Evolutionary conservation across 176 grass and related monocot genomes (phyloP), one percentile per base, ranked within the genome.

Genomic region (Oryza longistaminata): DNA sequence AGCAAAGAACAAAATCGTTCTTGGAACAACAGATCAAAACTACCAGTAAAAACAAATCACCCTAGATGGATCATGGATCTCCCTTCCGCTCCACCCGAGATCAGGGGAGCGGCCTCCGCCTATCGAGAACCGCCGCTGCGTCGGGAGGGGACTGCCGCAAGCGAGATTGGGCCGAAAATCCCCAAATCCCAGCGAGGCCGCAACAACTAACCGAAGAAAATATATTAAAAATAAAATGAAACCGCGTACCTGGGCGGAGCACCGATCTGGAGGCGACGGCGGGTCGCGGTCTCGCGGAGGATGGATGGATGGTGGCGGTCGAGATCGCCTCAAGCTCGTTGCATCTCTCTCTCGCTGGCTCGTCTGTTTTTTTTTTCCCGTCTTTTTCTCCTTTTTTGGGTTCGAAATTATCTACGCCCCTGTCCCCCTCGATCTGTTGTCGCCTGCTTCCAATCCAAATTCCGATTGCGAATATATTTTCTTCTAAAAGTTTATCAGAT

Each of bases 251-350:
- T 72, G 42, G 12, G 70, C n/a, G 40, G n/a, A 25, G 35, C 17
- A 19, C 37, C 37, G 39, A 44, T 40, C 17, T 17, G 49, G 49
- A 52, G 49, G 14, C 49, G 49, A 16, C 49, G 49, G 49, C 13
- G 49, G 49, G 49, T 52, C 3, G 39, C 39, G 39, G 39, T 40
- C 39, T 40, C 39, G 6, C 66, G 52, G 68, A 71, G 78, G 13
- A 71, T 31, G 50, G 52, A 9, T 64, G 75, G 84, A 15, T 26
- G 68, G 58, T 3, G 68, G 53, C 76, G 53, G 68, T 71, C 75
- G 53, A 42, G 1, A 29, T 29, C 71, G 42, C 69, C 55, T 44
- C 76, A 44, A 21, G 21, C 45, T 76, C 64, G 44, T 16, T 44
- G 71, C 76, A 70, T 25, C 29, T 12, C 13, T 12, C 13, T 55